Conservation (phyloP, 2,329 filamentous ascomycete species). For the Fusarium nematophilum region DNA sequence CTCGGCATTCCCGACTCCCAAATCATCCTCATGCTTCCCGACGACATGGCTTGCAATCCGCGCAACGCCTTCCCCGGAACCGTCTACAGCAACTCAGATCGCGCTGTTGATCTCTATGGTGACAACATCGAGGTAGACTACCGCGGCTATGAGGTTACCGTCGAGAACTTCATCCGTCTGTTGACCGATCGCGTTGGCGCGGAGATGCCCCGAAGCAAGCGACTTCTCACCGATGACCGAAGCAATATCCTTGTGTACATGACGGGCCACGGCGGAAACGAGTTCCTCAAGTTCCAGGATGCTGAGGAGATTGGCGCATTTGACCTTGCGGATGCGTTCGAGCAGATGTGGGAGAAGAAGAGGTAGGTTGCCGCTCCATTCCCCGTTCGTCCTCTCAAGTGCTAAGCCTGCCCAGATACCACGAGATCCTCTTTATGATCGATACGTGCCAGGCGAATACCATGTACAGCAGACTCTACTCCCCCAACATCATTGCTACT, state of each 20-base stretch:
- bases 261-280: slow-evolving; percentile 97
- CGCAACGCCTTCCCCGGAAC: slow-evolving; percentile 98
- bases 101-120: slow-evolving; percentile 94
- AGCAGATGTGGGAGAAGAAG: slow-evolving; percentile 99
- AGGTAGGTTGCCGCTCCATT: slow-evolving; percentile 60
- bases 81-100: slow-evolving; percentile 97
- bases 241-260: slow-evolving; percentile 99
- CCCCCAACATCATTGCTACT: slow-evolving; percentile 96
- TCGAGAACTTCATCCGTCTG: slow-evolving; percentile 97
- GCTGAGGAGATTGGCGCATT: slow-evolving; percentile 97
- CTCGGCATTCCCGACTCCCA: slow-evolving; percentile 98
- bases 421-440: slow-evolving; percentile 99
- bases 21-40: slow-evolving; percentile 99
- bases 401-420: slow-evolving; percentile 69
- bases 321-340: slow-evolving; percentile 95
- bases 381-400: slow-evolving; percentile 28
- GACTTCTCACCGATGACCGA: slow-evolving; percentile 91
- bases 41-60: slow-evolving; percentile 99
- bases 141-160: slow-evolving; percentile 96
- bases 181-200: slow-evolving; percentile 94
- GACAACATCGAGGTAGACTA: slow-evolving; percentile 99
- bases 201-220: slow-evolving; percentile 94
- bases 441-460: slow-evolving; percentile 99
- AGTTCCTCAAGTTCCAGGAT: slow-evolving; percentile 98
- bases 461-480: slow-evolving; percentile 99